Percentiles rank a stretch among this genome's conserved stretches.
These are phyloP conservation scores for Talaromyces nanjingensis DNA, from an alignment of 495 filamentous ascomycete genomes.

Conservation along the genomic window DNA sequence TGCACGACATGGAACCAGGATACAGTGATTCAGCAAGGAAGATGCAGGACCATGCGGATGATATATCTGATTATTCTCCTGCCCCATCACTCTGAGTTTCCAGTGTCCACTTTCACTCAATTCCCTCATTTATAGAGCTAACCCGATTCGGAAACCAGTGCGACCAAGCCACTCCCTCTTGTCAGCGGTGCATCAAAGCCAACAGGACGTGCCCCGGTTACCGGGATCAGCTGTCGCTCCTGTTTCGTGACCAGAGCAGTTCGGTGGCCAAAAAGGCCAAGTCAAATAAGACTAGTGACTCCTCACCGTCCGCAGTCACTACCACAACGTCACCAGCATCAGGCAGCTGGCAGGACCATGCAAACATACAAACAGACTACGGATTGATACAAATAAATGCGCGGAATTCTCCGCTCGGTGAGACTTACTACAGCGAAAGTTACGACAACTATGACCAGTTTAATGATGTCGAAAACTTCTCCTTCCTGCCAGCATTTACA, in stretches of 20 bases:
- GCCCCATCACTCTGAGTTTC: not conserved
- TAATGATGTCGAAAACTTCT: not conserved
- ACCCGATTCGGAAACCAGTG: slow-evolving; percentile 37
- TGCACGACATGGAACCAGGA: not conserved
- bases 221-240: slow-evolving; percentile 57
- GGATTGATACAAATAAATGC: not conserved
- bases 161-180: slow-evolving; percentile 57
- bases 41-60: not conserved
- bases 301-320: not conserved
- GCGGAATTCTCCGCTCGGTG: not conserved
- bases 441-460: not conserved
- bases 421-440: not conserved
- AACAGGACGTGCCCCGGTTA: slow-evolving; percentile 63
- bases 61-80: not conserved
- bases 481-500: not conserved
- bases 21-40: not conserved
- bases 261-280: slow-evolving; percentile 59
- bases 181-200: slow-evolving; percentile 62
- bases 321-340: not conserved
- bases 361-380: not conserved
- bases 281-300: slow-evolving; percentile 16
- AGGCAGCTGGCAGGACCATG: not conserved
- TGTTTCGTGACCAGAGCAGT: slow-evolving; percentile 69
- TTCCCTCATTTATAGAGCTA: not conserved
- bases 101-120: not conserved